These are phyloP conservation scores for Aspergillus cavernicola DNA, from an alignment of 495 filamentous ascomycete genomes.

Conservation along the genomic window DNA sequence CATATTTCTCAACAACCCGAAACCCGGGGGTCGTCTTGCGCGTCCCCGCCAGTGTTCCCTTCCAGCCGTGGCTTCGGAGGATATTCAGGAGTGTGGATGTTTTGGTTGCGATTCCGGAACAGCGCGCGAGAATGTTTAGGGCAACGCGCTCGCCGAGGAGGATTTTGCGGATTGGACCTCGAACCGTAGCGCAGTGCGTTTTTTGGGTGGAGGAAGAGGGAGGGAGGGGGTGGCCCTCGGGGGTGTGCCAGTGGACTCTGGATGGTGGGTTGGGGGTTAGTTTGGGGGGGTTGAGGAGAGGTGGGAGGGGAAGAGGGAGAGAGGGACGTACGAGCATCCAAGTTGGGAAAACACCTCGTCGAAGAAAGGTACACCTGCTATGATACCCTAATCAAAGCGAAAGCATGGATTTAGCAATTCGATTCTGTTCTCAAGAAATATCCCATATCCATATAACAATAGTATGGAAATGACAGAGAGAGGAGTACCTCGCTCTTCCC, in stretches of 20 bases:
- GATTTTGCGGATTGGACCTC: slow-evolving; percentile 78
- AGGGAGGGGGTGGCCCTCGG: slow-evolving; percentile 66
- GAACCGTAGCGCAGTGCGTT: slow-evolving; percentile 70
- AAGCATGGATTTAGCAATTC: too few relatives aligned
- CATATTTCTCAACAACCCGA: slow-evolving; percentile 95
- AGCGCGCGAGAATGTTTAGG: slow-evolving; percentile 85
- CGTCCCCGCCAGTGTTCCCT: slow-evolving; percentile 85
- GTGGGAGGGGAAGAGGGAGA: background rate
- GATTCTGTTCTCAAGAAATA: too few relatives aligned
- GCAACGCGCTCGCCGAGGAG: slow-evolving; percentile 91
- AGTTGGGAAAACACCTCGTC: slow-evolving; percentile 88
- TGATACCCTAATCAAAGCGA: slow-evolving; percentile 55
- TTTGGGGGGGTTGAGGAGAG: background rate
- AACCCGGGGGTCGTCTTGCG: slow-evolving; percentile 97
- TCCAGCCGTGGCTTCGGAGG: slow-evolving; percentile 63
- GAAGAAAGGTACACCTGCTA: slow-evolving; percentile 94
- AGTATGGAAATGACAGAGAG: too few relatives aligned
- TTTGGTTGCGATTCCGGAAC: slow-evolving; percentile 86
- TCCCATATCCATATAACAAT: too few relatives aligned
- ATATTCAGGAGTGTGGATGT: slow-evolving; percentile 46
- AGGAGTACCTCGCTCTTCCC: slow-evolving; percentile 77
- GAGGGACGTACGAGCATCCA: slow-evolving; percentile 63
- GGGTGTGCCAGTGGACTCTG: slow-evolving; percentile 79
- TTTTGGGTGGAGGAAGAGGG: slow-evolving; percentile 41
- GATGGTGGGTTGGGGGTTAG: background rate